These are phyloP conservation scores for Erodium texanum DNA, from an alignment of 441 rosid species.

Conservation along the genomic window DNA sequence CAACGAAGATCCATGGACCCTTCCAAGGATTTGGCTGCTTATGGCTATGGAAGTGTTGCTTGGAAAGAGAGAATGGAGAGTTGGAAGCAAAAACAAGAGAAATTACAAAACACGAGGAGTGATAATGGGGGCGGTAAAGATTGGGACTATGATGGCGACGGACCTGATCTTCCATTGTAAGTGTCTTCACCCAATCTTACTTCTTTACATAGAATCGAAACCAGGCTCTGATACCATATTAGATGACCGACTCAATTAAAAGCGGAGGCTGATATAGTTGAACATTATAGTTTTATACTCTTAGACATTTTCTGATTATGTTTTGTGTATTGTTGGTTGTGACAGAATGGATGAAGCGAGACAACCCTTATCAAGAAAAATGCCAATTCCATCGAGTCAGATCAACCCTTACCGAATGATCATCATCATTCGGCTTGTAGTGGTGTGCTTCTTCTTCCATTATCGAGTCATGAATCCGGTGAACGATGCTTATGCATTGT, in stretches of 20 bases:
- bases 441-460: constrained; percentile 40
- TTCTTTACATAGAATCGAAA: too few species aligned
- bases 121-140: constrained; percentile 31
- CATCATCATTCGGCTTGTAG: constrained; percentile 36
- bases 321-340: constrained; percentile 12
- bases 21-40: constrained; percentile 57
- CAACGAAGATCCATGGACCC: constrained; percentile 58
- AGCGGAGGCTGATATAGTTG: too few species aligned
- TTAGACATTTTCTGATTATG: too few species aligned
- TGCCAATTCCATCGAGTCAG: constrained; percentile 36
- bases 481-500: constrained; percentile 35
- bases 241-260: too few species aligned
- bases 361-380: constrained; percentile 44
- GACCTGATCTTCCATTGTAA: constrained; percentile 45
- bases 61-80: constrained; percentile 66
- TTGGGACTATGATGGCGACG: constrained; percentile 32
- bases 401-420: constrained; percentile 48
- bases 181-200: not conserved
- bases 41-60: constrained; percentile 67
- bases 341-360: constrained; percentile 49
- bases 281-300: too few species aligned
- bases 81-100: constrained; percentile 45
- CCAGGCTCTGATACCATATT: too few species aligned
- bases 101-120: constrained; percentile 30
- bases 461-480: constrained; percentile 45